phyloP scores from a whole-genome alignment of 305 asterid species.

The Andrographis paniculata region DNA sequence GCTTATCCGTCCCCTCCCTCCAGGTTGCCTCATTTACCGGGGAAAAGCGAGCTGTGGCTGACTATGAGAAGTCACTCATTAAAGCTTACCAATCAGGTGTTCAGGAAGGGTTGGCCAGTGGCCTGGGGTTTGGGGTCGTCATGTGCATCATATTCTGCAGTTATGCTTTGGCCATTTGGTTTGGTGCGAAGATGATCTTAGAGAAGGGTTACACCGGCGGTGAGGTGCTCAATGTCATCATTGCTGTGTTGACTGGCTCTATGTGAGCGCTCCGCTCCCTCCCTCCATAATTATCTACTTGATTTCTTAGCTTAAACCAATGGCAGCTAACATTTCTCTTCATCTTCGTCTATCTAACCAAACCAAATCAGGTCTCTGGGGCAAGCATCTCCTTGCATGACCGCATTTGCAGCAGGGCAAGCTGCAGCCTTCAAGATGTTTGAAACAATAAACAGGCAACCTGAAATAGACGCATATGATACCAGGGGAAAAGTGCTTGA shows the following conservation, averaged over 20 bases:
- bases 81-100: constrained; percentile 49
- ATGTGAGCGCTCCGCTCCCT: constrained; percentile 27
- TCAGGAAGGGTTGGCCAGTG: constrained; percentile 54
- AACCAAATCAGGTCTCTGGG: constrained; percentile 38
- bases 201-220: constrained; percentile 62
- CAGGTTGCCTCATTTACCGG: constrained; percentile 78
- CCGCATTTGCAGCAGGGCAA: constrained; percentile 62
- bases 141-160: constrained; percentile 44
- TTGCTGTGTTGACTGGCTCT: constrained; percentile 54
- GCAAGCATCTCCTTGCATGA: constrained; percentile 59
- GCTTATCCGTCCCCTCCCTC: no score
- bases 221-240: constrained; percentile 42
- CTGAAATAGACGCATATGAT: constrained; percentile 49
- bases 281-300: neutral
- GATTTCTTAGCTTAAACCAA: neutral
- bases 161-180: constrained; percentile 61
- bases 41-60: constrained; percentile 52
- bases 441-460: constrained; percentile 45
- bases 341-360: neutral
- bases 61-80: constrained; percentile 42
- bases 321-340: no score
- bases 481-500: constrained; percentile 31
- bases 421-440: constrained; percentile 71
- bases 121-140: constrained; percentile 49
- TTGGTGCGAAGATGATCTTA: constrained; percentile 55